Percentiles rank a stretch among this genome's conserved stretches.
Evolutionary conservation across 1,284 basidiomycete species (phyloP).

Genomic region (Peniophora sp.): DNA sequence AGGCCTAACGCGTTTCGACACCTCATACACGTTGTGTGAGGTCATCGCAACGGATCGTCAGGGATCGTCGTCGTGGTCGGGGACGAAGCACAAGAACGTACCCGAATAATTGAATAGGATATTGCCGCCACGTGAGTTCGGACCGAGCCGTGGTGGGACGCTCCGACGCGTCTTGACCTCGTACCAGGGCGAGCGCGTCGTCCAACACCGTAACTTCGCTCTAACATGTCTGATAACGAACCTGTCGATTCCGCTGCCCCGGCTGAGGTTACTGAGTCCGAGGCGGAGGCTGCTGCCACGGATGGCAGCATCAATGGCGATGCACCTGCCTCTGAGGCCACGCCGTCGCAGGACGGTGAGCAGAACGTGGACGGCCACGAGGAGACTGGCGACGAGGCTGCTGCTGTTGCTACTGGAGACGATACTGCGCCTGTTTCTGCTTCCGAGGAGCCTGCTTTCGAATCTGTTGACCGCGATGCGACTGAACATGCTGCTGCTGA

Average conservation of each 20-base stretch:
- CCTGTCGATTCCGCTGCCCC: neutral
- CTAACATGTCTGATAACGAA: neutral
- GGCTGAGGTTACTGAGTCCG: neutral
- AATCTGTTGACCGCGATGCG: neutral
- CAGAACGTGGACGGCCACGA: neutral
- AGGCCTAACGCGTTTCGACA: too few relatives aligned
- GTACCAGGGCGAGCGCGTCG: slow-evolving; percentile 8
- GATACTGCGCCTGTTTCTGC: neutral
- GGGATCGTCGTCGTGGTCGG: too few relatives aligned
- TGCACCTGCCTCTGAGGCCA: neutral
- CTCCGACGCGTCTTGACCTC: slow-evolving; percentile 27
- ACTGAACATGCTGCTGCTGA: neutral
- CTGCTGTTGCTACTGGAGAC: neutral
- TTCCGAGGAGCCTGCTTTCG: neutral
- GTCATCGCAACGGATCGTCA: too few relatives aligned
- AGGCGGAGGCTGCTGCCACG: neutral
- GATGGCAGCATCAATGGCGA: neutral
- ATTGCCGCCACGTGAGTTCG: slow-evolving; percentile 1
- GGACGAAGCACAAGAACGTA: too few relatives aligned
- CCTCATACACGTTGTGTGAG: too few relatives aligned
- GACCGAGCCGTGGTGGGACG: slow-evolving; percentile 15
- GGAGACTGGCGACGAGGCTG: neutral
- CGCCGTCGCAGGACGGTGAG: neutral
- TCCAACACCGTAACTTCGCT: too few relatives aligned
- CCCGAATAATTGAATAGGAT: too few relatives aligned